Evolutionary conservation across 257 asterid genomes (phyloP).

Genomic region (Phtheirospermum japonicum): DNA sequence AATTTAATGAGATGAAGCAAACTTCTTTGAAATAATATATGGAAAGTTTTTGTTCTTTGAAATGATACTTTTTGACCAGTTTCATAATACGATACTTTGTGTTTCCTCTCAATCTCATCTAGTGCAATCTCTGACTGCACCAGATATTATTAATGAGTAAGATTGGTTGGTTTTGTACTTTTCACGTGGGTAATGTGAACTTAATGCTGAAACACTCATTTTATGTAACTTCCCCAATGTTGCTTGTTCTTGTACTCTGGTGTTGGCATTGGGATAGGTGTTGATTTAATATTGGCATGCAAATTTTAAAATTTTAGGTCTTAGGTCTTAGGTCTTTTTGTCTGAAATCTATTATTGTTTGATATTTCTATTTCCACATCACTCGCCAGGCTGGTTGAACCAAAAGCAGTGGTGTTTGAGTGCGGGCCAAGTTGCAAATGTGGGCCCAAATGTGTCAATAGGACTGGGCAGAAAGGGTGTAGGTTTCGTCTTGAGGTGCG

Average conservation of each 20-base stretch:
- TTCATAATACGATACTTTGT: no score
- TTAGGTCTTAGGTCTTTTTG: no score
- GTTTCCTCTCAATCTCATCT: no score
- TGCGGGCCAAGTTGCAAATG: constrained; percentile 81
- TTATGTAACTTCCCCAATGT: no score
- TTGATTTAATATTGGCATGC: no score
- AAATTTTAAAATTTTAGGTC: not conserved
- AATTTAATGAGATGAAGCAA: not conserved
- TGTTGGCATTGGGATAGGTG: no score
- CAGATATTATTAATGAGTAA: no score
- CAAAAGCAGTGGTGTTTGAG: constrained; percentile 81
- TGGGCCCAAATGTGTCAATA: constrained; percentile 66
- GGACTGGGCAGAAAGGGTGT: constrained; percentile 53
- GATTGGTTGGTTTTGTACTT: not conserved
- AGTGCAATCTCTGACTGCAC: no score
- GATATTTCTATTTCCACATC: constrained; percentile 8
- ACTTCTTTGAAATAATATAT: not conserved
- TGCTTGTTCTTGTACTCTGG: no score
- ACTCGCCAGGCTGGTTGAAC: constrained; percentile 50
- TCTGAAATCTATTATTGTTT: not conserved
- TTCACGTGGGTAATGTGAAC: not conserved
- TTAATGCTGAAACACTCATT: not conserved
- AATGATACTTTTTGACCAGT: not conserved
- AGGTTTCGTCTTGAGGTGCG: constrained; percentile 69
- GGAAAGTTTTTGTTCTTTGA: not conserved